A percentile compares a stretch with the other conserved stretches of the same genome.
Conservation (phyloP, 2,329 filamentous ascomycete genomes). For the Fusarium praegraminearum region DNA sequence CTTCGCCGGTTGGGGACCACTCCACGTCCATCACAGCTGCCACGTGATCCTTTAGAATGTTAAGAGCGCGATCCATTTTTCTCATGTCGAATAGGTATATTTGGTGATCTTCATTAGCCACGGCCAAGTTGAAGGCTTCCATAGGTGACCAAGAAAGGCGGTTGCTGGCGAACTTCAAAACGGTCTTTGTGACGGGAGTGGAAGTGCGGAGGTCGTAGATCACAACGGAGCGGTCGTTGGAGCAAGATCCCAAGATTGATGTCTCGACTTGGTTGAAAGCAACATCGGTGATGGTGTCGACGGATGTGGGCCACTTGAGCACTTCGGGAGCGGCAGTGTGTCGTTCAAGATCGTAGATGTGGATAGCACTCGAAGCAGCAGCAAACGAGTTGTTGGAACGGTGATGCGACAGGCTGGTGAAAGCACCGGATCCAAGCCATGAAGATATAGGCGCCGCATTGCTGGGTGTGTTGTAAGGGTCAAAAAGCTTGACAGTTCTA, state of each 20-base stretch:
- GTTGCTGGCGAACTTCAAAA: conserved; percentile 86
- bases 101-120: conserved; percentile 95
- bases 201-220: conserved; percentile 93
- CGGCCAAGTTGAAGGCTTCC: conserved; percentile 95
- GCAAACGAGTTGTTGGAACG: conserved; percentile 83
- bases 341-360: conserved; percentile 87
- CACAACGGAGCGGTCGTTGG: conserved; percentile 86
- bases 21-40: conserved; percentile 95
- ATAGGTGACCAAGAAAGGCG: conserved; percentile 93
- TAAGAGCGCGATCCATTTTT: conserved; percentile 86
- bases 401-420: conserved; percentile 87
- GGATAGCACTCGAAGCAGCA: conserved; percentile 79
- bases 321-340: conserved; percentile 85
- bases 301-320: conserved; percentile 86
- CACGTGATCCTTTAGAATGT: conserved; percentile 91
- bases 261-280: conserved; percentile 96
- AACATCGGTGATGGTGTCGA: conserved; percentile 90
- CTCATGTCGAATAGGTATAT: conserved; percentile 91
- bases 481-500: conserved; percentile 88
- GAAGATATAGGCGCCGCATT: conserved; percentile 81
- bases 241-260: conserved; percentile 86
- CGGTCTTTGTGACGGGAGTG: conserved; percentile 82
- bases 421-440: conserved; percentile 85
- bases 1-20: conserved; percentile 93
- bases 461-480: conserved; percentile 81